phyloP scores from a whole-genome alignment of 23 red algal genomes.

The Gracilaria domingensis region DNA sequence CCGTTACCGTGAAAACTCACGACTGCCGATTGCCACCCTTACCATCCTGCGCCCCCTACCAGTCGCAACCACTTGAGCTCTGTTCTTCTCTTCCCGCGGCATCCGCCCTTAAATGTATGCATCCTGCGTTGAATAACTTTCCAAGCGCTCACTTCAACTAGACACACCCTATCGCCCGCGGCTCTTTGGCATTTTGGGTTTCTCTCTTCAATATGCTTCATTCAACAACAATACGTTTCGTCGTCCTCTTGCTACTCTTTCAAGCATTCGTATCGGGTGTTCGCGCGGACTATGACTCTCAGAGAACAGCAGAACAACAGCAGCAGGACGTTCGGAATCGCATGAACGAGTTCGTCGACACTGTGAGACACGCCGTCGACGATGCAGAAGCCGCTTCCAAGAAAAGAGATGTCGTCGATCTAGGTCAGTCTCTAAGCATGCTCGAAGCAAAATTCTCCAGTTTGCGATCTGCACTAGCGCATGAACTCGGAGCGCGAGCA shows the following conservation, averaged over 20 bases:
- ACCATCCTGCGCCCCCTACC: neutral
- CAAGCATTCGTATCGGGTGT: neutral
- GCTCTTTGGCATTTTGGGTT: neutral
- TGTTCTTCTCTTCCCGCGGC: too few relatives aligned
- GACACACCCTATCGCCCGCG: neutral
- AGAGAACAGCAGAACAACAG: neutral
- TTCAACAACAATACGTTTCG: constrained; percentile 1
- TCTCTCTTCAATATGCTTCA: neutral
- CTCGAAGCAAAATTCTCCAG: constrained; percentile 49
- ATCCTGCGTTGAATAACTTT: neutral
- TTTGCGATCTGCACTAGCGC: constrained; percentile 41
- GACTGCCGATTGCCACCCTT: neutral
- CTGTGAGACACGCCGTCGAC: constrained; percentile 46
- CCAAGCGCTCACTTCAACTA: neutral
- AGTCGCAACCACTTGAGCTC: neutral
- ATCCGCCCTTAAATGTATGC: neutral
- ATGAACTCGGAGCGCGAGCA: constrained; percentile 42
- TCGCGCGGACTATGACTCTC: constrained; percentile 1
- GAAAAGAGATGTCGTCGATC: constrained; percentile 51
- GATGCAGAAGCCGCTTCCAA: constrained; percentile 55
- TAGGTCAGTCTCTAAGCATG: constrained; percentile 49
- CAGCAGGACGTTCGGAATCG: constrained; percentile 48
- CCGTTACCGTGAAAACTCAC: neutral
- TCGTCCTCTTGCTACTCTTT: neutral
- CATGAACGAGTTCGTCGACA: constrained; percentile 59